These are phyloP conservation scores for Solanum arcanum DNA, from an alignment of 257 asterid genomes.

Conservation along the genomic window DNA sequence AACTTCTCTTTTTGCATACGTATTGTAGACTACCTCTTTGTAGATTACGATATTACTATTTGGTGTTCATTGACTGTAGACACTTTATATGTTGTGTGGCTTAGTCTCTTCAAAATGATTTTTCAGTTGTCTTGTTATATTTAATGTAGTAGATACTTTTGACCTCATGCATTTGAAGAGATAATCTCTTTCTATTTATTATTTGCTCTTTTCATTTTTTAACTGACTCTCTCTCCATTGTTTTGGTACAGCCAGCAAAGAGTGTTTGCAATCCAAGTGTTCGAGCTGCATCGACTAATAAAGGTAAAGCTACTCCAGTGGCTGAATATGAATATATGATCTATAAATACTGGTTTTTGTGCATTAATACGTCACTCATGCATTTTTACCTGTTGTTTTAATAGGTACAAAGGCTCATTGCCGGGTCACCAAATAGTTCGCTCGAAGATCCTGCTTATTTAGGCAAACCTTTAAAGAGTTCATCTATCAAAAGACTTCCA, in stretches of 20 bases:
- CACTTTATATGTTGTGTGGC: not conserved
- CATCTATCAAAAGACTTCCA: constrained; percentile 34
- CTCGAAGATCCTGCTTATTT: constrained; percentile 32
- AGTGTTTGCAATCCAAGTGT: constrained; percentile 11
- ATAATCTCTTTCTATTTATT: not conserved
- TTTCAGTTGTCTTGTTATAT: not conserved
- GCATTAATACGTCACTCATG: not conserved
- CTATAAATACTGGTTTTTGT: not conserved
- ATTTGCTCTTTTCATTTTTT: not conserved
- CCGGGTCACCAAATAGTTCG: constrained; percentile 53
- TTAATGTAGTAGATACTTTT: not conserved
- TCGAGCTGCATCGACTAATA: constrained; percentile 10
- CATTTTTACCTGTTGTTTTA: not conserved
- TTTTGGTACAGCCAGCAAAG: constrained; percentile 5
- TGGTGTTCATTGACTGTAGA: not conserved
- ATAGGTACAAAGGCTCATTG: constrained; percentile 77
- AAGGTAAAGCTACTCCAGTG: not conserved
- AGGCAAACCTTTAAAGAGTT: constrained; percentile 29
- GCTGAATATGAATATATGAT: not conserved
- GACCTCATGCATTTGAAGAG: not conserved
- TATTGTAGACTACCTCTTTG: not conserved
- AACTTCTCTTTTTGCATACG: not conserved
- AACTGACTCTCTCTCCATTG: not conserved
- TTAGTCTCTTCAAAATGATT: not conserved
- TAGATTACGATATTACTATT: not conserved